Percentiles rank a stretch among this genome's conserved stretches.
Evolutionary conservation across 176 grass and related monocot genomes (phyloP).

Genomic region (bread wheat (Triticum aestivum)): DNA sequence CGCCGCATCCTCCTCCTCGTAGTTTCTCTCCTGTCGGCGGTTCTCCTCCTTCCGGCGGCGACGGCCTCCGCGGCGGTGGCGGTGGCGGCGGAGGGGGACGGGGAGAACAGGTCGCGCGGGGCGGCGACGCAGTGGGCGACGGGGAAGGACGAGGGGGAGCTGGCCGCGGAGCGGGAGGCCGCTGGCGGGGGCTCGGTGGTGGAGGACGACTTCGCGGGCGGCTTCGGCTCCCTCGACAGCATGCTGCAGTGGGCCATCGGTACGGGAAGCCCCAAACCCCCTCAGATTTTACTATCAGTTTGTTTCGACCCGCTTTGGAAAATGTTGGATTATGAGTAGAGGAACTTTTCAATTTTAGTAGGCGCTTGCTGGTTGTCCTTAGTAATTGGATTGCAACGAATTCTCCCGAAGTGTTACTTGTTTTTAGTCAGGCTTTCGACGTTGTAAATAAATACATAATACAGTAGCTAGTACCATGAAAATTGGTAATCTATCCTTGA

Average conservation of each 20-base stretch:
- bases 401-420: not conserved
- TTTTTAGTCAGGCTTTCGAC: not conserved
- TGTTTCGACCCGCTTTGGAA: not conserved
- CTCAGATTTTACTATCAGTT: not conserved
- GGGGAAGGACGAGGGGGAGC: slow-evolving; percentile 55
- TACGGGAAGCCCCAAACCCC: slow-evolving; percentile 16
- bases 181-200: slow-evolving; percentile 15
- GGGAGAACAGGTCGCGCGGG: slow-evolving; percentile 41
- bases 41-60: slow-evolving; percentile 14
- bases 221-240: slow-evolving; percentile 85
- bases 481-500: not conserved
- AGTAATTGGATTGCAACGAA: not conserved
- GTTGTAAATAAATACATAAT: not conserved
- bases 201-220: slow-evolving; percentile 69
- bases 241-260: slow-evolving; percentile 98
- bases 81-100: slow-evolving; percentile 23
- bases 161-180: slow-evolving; percentile 22
- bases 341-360: not conserved
- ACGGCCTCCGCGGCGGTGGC: slow-evolving; percentile 2
- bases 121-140: slow-evolving; percentile 35
- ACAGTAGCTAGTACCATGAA: not conserved
- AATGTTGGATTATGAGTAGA: not conserved
- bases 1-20: not conserved
- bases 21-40: not conserved
- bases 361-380: not conserved